These are phyloP conservation scores for Thraustotheca clavata DNA, from an alignment of 352 stramenopile species.

Conservation along the genomic window DNA sequence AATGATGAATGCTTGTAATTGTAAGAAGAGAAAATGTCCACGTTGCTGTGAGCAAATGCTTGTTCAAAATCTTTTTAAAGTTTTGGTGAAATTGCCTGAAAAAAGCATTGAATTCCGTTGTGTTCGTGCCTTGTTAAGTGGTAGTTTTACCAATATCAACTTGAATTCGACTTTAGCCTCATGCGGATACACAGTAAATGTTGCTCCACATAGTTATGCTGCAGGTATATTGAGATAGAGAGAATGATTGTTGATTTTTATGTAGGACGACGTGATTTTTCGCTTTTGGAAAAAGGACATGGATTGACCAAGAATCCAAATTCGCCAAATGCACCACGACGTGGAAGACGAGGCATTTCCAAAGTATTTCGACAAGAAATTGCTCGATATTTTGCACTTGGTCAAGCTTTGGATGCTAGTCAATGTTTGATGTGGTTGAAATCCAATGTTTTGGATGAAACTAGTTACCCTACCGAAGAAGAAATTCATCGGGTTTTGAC, in stretches of 20 bases:
- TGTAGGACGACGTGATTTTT: slow-evolving; percentile 20
- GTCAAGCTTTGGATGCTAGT: slow-evolving; percentile 14
- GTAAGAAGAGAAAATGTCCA: slow-evolving; percentile 21
- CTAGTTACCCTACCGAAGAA: slow-evolving; percentile 16
- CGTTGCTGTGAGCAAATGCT: slow-evolving; percentile 23
- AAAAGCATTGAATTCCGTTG: slow-evolving; percentile 23
- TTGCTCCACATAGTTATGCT: slow-evolving; percentile 18
- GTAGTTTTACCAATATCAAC: slow-evolving; percentile 23
- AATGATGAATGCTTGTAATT: slow-evolving; percentile 19
- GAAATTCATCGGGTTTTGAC: slow-evolving; percentile 20
- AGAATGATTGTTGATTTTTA: not conserved
- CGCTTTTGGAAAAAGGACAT: slow-evolving; percentile 21
- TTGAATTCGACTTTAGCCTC: slow-evolving; percentile 19
- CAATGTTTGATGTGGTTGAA: slow-evolving; percentile 19
- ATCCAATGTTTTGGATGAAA: slow-evolving; percentile 20
- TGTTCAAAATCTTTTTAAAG: slow-evolving; percentile 22
- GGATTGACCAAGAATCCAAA: slow-evolving; percentile 19
- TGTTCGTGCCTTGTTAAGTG: slow-evolving; percentile 15
- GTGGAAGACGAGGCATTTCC: slow-evolving; percentile 19
- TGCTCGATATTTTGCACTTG: slow-evolving; percentile 15
- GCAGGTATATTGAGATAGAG: not conserved
- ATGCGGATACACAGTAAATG: slow-evolving; percentile 21
- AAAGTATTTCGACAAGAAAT: slow-evolving; percentile 22
- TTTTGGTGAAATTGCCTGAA: slow-evolving; percentile 19
- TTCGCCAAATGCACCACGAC: slow-evolving; percentile 6